Evolutionary conservation across 495 filamentous ascomycete genomes (phyloP).

Genomic region (Staphylotrichum longicolle): DNA sequence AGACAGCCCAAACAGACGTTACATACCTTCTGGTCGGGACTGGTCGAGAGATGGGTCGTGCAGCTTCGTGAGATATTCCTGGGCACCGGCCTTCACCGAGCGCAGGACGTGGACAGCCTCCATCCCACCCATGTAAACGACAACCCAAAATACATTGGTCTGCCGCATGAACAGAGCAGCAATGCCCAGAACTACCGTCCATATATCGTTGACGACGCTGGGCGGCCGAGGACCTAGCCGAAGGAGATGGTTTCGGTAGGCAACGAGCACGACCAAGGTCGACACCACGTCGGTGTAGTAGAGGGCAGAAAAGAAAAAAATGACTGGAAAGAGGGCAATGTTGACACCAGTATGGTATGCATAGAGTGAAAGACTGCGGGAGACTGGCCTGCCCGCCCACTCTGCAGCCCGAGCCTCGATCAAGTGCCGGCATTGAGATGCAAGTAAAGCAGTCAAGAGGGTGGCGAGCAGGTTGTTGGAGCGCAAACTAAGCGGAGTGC

Average conservation of each 20-base stretch:
- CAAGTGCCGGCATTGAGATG: conserved; percentile 33
- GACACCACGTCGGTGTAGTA: conserved; percentile 90
- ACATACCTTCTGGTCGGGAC: conserved; percentile 56
- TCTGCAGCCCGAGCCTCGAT: conserved; percentile 30
- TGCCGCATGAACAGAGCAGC: conserved; percentile 74
- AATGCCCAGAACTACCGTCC: conserved; percentile 56
- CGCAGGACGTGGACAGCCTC: conserved; percentile 57
- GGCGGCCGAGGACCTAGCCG: conserved; percentile 32
- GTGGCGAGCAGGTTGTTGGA: conserved; percentile 51
- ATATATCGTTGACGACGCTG: conserved; percentile 35
- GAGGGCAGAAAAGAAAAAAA: conserved; percentile 92
- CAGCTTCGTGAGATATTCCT: conserved; percentile 22
- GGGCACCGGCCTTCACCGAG: conserved; percentile 32
- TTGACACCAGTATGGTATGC: conserved; percentile 69
- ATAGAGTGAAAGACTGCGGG: conserved; percentile 22
- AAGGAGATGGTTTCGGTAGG: conserved; percentile 61
- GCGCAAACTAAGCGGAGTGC: conserved; percentile 50
- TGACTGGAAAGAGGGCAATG: conserved; percentile 78
- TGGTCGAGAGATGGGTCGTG: conserved; percentile 63
- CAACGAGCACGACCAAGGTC: conserved; percentile 62
- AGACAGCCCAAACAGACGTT: too few species aligned
- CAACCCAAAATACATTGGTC: conserved; percentile 96
- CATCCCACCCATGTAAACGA: conserved; percentile 77
- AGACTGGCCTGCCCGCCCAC: background rate
- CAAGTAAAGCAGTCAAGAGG: conserved; percentile 36